Evolutionary conservation across 345 rosid species (phyloP), one percentile per base, ranked within the genome.

Genomic region (Aurinia saxatilis): DNA sequence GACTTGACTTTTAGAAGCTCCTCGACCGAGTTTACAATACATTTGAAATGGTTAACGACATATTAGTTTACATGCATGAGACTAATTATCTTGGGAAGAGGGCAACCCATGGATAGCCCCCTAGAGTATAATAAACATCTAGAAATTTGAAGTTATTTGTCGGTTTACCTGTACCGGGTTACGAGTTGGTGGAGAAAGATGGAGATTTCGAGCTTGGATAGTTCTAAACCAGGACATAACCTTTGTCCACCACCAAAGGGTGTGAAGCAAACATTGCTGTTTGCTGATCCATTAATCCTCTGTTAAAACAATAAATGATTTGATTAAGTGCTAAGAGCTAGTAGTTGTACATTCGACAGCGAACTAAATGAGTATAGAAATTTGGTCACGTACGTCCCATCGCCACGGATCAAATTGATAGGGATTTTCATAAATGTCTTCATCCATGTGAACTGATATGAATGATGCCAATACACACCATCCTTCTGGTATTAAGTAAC

Each of bases 161-260:
- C 4, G 50, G 44, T 25, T 59, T 68, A 68, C 99, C 82, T 39
- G 75, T 78, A 93, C 27, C 73, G 81, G 55, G 95, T 90, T 61
- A 90, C 83, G 18, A 93, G 81, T 38, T 87, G 95, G 78, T 93
- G 96, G 59, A 93, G 96, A 74, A 93, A 93, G 73, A 93, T 76
- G 9, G 97, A 74, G 40, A 90, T 79, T 78, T 93, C 97, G 5
- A 90, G 97, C 67, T 90, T 88, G 6, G 99, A 87, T 23, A 93
- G 78, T 53, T 93, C 99, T 47, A 85, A 49, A 39, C 99, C 99
- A 63, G 99, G 99, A 68, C 99, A 93, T 8, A 93, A 80, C 73
- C 99, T 81, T 40, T 90, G 99, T n/a, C 99, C 99, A 9, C 99
- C 99, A 37, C 99, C 99, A 76, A 93, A 93, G 3, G 99, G 97